Evolutionary conservation across 495 filamentous ascomycete genomes (phyloP).

Genomic region (Penicillium atrosanguineum): DNA sequence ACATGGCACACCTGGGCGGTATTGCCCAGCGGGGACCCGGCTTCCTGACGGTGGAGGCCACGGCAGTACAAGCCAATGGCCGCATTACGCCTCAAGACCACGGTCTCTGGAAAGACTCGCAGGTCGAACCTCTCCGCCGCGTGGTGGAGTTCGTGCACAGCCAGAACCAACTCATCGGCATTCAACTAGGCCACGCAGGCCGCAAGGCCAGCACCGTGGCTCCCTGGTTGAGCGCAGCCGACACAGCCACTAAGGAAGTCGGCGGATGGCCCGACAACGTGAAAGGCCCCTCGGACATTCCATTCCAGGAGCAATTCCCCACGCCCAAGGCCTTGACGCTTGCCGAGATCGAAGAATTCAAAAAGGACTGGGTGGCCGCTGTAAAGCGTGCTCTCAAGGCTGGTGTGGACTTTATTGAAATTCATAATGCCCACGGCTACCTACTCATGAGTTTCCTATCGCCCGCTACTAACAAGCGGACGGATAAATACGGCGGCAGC

Average conservation of each 20-base stretch:
- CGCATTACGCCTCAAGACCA: conserved; percentile 67
- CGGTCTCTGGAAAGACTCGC: conserved; percentile 69
- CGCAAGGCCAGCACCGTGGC: conserved; percentile 69
- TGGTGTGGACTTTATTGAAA: conserved; percentile 57
- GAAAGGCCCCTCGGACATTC: conserved; percentile 48
- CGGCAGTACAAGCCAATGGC: conserved; percentile 61
- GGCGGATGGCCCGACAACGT: conserved; percentile 64
- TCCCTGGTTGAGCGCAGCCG: conserved; percentile 54
- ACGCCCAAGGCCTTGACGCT: conserved; percentile 52
- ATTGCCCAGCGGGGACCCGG: conserved; percentile 60
- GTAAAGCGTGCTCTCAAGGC: conserved; percentile 54
- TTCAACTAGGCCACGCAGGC: conserved; percentile 71
- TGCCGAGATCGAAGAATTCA: conserved; percentile 56
- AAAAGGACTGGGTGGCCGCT: conserved; percentile 52
- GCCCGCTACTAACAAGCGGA: conserved; percentile 57
- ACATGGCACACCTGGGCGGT: conserved; percentile 52
- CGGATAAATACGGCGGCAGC: conserved; percentile 60
- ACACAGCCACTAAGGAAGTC: conserved; percentile 49
- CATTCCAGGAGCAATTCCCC: conserved; percentile 49
- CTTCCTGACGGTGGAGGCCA: conserved; percentile 65
- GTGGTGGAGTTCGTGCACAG: conserved; percentile 65
- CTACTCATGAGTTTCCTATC: conserved; percentile 62
- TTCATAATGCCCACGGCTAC: conserved; percentile 63
- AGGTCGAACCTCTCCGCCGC: conserved; percentile 56
- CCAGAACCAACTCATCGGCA: conserved; percentile 61